phyloP scores from a whole-genome alignment of 192 early-diverging fungal genomes.

The Podochytrium sp. region DNA sequence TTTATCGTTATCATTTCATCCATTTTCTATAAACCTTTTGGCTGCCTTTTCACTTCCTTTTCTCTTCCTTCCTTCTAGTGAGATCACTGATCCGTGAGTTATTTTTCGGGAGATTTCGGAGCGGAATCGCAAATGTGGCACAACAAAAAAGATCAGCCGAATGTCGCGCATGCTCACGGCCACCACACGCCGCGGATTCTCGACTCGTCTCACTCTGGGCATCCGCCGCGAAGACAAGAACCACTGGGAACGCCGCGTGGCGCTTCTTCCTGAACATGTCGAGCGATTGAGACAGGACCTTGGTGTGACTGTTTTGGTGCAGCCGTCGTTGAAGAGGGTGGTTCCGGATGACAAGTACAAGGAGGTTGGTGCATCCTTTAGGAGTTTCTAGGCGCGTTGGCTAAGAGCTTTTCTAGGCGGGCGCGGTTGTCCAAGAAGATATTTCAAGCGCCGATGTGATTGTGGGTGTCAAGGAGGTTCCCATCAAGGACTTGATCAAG shows the following conservation, averaged over 20 bases:
- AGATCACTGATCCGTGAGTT: too few relatives aligned
- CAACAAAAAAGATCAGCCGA: too few relatives aligned
- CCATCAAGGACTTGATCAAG: constrained; percentile 75
- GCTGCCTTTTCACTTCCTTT: too few relatives aligned
- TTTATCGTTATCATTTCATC: too few relatives aligned
- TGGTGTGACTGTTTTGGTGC: constrained; percentile 82
- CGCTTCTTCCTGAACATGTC: constrained; percentile 87
- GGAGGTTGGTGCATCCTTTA: constrained; percentile 58
- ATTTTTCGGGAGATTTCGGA: too few relatives aligned
- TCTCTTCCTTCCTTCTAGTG: too few relatives aligned
- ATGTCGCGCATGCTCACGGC: too few relatives aligned
- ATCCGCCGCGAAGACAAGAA: constrained; percentile 96
- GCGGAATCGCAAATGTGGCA: too few relatives aligned
- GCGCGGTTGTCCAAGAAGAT: constrained; percentile 85
- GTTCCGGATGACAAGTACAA: constrained; percentile 83
- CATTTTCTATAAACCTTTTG: too few relatives aligned
- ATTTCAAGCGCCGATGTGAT: constrained; percentile 88
- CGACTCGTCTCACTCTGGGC: constrained; percentile 68
- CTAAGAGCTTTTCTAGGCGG: constrained; percentile 54
- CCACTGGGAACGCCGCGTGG: constrained; percentile 93
- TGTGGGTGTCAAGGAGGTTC: constrained; percentile 96
- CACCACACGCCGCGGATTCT: too few relatives aligned
- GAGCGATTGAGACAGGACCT: constrained; percentile 78
- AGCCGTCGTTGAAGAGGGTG: constrained; percentile 92
- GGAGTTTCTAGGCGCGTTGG: not conserved